phyloP scores from a whole-genome alignment of 352 stramenopile genomes.

The Globisporangium okanoganense region DNA sequence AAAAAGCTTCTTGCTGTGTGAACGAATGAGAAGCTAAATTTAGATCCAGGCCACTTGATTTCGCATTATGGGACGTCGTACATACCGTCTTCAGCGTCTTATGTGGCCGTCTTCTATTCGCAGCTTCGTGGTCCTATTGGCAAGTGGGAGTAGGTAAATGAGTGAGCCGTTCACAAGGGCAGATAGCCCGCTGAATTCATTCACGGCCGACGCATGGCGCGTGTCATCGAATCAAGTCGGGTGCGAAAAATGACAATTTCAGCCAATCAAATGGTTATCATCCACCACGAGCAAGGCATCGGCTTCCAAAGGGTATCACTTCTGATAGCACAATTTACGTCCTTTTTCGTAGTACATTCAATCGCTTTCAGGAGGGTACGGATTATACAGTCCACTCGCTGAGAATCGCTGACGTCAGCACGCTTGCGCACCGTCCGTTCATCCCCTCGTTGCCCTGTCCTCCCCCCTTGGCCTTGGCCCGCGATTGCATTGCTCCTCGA shows the following conservation, averaged over 20 bases:
- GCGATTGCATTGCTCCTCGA: conserved; percentile 1
- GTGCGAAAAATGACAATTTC: not conserved
- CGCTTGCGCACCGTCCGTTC: conserved; percentile 9
- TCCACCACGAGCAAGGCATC: not conserved
- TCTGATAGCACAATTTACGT: not conserved
- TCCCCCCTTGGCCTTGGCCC: not conserved
- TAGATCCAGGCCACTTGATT: not conserved
- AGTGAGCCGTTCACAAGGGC: not conserved
- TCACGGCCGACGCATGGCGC: not conserved
- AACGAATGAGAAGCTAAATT: not conserved
- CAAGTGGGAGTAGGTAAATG: too few relatives aligned
- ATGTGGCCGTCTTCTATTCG: not conserved
- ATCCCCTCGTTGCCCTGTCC: conserved; percentile 1
- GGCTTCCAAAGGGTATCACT: not conserved
- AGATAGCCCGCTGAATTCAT: not conserved
- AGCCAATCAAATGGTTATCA: not conserved
- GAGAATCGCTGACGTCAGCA: conserved; percentile 13
- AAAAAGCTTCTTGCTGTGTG: not conserved
- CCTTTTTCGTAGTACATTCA: too few relatives aligned
- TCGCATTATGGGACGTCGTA: not conserved
- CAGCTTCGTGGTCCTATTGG: not conserved
- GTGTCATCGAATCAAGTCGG: conserved; percentile 5
- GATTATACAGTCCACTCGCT: not conserved
- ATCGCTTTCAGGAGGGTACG: conserved; percentile 3
- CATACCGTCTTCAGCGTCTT: not conserved